Conservation (phyloP, 352 stramenopile genomes). For the Phytophthora uliginosa region DNA sequence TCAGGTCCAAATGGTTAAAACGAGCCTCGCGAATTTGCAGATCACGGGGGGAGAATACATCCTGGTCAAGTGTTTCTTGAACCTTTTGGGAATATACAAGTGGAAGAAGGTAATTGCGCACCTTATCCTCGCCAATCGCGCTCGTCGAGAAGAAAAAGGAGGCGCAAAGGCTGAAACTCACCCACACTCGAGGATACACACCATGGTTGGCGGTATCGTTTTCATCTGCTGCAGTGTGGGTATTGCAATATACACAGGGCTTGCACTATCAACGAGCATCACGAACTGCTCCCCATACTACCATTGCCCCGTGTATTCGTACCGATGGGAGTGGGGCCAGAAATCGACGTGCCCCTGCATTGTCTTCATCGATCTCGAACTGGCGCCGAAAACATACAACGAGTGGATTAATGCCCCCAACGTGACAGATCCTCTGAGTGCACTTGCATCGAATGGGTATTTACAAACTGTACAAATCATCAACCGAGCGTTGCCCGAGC, state of each 20-base stretch:
- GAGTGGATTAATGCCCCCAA: constrained; percentile 50
- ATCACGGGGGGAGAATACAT: constrained; percentile 46
- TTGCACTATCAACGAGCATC: constrained; percentile 37
- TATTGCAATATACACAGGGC: constrained; percentile 43
- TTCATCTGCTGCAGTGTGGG: constrained; percentile 52
- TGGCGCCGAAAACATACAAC: constrained; percentile 32
- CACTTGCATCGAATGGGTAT: constrained; percentile 37
- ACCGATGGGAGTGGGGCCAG: constrained; percentile 42
- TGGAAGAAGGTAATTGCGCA: constrained; percentile 54
- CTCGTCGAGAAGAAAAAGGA: constrained; percentile 21
- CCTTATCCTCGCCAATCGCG: constrained; percentile 41
- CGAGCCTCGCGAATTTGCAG: constrained; percentile 43
- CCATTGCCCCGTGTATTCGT: constrained; percentile 53
- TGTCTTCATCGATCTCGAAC: constrained; percentile 46
- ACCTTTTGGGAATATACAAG: constrained; percentile 57
- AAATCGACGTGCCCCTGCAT: constrained; percentile 42
- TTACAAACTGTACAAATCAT: constrained; percentile 54
- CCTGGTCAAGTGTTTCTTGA: constrained; percentile 50
- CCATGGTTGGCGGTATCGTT: constrained; percentile 41
- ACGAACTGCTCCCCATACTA: constrained; percentile 38
- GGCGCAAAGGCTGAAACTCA: constrained; percentile 5
- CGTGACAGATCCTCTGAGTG: constrained; percentile 36
- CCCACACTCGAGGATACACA: constrained; percentile 38
- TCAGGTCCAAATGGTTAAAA: constrained; percentile 47
- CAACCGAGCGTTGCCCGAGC: constrained; percentile 41